phyloP scores from a whole-genome alignment of 2,329 filamentous ascomycete genomes.

The Cercospora berteroae region DNA sequence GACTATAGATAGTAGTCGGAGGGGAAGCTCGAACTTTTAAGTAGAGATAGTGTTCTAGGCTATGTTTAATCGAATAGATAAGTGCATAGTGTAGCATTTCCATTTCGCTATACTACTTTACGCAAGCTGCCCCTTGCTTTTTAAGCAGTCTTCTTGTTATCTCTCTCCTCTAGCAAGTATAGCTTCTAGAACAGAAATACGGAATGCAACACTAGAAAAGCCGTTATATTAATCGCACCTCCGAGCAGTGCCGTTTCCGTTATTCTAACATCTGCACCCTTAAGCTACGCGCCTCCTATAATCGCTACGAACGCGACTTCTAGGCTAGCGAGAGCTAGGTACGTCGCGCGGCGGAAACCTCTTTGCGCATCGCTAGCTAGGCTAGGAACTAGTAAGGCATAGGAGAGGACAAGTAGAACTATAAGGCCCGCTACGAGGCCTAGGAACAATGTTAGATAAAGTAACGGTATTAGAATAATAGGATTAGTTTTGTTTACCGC shows the following conservation, averaged over 20 bases:
- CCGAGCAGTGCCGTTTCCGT: conserved; percentile 6
- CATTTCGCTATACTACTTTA: conserved; percentile 40
- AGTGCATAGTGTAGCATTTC: too few species aligned
- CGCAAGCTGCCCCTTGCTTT: too few species aligned
- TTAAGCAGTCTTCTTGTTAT: background rate
- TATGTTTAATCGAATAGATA: background rate
- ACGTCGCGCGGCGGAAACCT: conserved; percentile 5
- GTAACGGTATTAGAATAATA: background rate
- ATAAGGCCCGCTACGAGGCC: conserved; percentile 8
- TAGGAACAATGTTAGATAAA: background rate
- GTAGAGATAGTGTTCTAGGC: background rate
- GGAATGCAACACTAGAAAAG: background rate
- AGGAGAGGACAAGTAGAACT: conserved; percentile 5
- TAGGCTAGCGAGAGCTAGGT: background rate
- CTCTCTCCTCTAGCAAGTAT: conserved; percentile 11
- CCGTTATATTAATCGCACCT: conserved; percentile 1
- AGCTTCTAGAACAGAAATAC: conserved; percentile 11
- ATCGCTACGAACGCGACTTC: conserved; percentile 3
- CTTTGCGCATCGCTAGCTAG: conserved; percentile 9
- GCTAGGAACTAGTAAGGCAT: background rate
- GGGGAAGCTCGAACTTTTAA: background rate
- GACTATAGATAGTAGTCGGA: background rate
- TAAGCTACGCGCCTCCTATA: conserved; percentile 9
- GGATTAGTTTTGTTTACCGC: background rate
- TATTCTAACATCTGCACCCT: conserved; percentile 5